Conservation (phyloP, 768 basidiomycete genomes). For the Boletus edulis region DNA sequence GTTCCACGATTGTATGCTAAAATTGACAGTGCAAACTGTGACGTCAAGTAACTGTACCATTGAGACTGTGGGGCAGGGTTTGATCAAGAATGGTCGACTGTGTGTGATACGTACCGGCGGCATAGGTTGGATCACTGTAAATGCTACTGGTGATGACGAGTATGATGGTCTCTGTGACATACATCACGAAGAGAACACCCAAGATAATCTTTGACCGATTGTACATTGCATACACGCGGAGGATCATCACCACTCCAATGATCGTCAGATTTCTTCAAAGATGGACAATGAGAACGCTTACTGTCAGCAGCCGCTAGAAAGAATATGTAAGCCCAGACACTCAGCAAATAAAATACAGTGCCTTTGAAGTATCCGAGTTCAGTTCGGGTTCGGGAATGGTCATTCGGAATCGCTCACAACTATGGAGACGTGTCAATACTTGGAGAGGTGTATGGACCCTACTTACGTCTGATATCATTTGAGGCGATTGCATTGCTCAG, state of each 20-base stretch:
- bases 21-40: background rate
- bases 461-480: background rate
- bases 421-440: background rate
- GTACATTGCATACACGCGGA: background rate
- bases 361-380: background rate
- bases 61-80: background rate
- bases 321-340: background rate
- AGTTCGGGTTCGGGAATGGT: no score
- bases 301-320: background rate
- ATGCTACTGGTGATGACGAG: background rate
- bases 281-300: background rate
- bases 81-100: no score
- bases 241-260: background rate
- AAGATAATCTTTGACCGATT: conserved; percentile 1
- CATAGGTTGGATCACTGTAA: background rate
- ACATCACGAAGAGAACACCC: background rate
- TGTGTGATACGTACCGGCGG: background rate
- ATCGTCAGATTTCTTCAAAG: background rate
- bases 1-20: background rate
- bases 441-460: no score
- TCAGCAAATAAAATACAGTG: background rate
- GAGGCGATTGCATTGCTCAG: background rate
- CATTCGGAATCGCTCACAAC: background rate
- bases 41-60: background rate
- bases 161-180: background rate